Percentiles rank a stretch among this genome's conserved stretches.
These are phyloP conservation scores for Candida insectorum DNA, from an alignment of 805 yeast species.

Conservation along the genomic window DNA sequence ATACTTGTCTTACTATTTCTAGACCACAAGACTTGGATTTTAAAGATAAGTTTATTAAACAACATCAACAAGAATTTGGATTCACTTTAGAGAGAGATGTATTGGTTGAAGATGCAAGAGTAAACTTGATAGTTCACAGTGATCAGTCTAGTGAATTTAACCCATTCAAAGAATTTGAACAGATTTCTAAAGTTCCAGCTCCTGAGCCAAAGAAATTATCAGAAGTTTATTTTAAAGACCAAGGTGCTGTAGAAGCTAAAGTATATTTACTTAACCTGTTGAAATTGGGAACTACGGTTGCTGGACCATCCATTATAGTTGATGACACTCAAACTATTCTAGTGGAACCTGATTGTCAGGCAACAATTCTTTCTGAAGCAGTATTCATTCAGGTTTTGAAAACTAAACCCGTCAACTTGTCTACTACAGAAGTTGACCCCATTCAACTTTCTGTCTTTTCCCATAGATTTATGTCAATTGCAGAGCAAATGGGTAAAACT, in stretches of 20 bases:
- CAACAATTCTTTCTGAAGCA: conserved; percentile 21
- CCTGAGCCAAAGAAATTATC: not conserved
- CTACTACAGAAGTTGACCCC: conserved; percentile 26
- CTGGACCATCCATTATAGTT: conserved; percentile 27
- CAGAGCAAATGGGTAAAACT: conserved; percentile 40
- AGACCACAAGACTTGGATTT: conserved; percentile 15
- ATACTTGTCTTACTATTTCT: conserved; percentile 69
- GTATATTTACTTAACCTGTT: conserved; percentile 19
- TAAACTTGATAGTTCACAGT: conserved; percentile 58
- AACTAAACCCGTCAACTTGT: conserved; percentile 16
- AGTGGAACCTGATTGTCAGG: conserved; percentile 27
- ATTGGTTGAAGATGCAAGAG: conserved; percentile 33
- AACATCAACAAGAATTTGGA: conserved; percentile 30
- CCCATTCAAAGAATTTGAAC: conserved; percentile 41
- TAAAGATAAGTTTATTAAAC: conserved; percentile 16
- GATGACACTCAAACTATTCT: conserved; percentile 27
- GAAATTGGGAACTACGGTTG: conserved; percentile 14
- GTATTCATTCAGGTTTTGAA: conserved; percentile 26
- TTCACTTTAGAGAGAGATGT: conserved; percentile 30
- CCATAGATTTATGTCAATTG: conserved; percentile 33
- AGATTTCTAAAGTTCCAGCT: conserved; percentile 1
- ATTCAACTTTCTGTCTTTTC: conserved; percentile 36
- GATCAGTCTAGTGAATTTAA: conserved; percentile 43
- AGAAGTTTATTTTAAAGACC: conserved; percentile 21
- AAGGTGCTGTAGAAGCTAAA: conserved; percentile 22